Base-by-base conservation (phyloP, 768 basidiomycete species). In the Pseudohyphozyma bogoriensis region DNA sequence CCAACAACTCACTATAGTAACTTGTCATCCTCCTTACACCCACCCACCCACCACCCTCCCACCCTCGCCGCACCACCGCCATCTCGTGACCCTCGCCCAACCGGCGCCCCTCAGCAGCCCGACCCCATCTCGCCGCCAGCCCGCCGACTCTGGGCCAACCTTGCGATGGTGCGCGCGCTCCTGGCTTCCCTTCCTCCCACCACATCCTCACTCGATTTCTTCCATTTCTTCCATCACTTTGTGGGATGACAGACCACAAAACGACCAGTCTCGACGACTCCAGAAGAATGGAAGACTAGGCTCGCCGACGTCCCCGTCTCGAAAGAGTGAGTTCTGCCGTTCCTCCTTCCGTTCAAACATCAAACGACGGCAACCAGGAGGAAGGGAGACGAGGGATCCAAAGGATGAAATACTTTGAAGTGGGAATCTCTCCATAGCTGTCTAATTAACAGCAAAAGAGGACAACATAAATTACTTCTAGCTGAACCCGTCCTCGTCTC, bases 371-470 rank as follows among this genome's bases (percentile, higher is more conserved):
- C 40, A 55, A 39, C 40, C 42, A 24, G 13, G 18, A 16, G 39
- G 16, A 45, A 33, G 54, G 47, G 15, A 12, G 39, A 29, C 13
- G 55, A 12, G 32, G 42, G 26, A 49, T 35, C 32, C 47, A 67
- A 62, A 63, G 66, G 73, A 74, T 72, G 69, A 73, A 76, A 73
- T 85, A 86, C 86, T 85, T 86, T 74, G 70, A 76, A 85, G 79
- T 96, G 92, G 93, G 93, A 99, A 97, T 97, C 93, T 97, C 93
- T 91, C 93, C 85, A 73, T 75, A 63, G 70, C 74, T n/a, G 51
- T 69, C 70, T 66, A 77, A 83, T 85, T 85, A 78, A 84, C n/a
- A 86, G 79, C 68, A 70, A 80, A 73, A 70, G 79, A 73, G 78
- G 82, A 77, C 84, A 83, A 83, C n/a, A n/a, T 87, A 87, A 83